These are phyloP conservation scores for Ophiocordyceps australis DNA, from an alignment of 2,329 filamentous ascomycete genomes.

Conservation along the genomic window DNA sequence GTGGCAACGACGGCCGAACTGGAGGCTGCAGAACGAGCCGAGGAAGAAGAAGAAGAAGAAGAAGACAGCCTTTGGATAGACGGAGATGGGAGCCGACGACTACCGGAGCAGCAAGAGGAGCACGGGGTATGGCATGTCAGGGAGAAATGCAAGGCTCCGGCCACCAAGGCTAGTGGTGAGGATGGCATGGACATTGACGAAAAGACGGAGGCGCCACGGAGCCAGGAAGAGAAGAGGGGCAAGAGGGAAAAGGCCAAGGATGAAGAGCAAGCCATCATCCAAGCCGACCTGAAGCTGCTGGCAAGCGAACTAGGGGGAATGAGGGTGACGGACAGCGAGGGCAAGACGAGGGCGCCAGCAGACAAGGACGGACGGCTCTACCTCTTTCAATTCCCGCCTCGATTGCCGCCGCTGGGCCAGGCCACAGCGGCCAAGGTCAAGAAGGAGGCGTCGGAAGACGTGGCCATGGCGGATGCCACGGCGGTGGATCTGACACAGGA, in stretches of 20 bases:
- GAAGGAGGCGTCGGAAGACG: slow-evolving; percentile 20
- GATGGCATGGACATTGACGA: slow-evolving; percentile 21
- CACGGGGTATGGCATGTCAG: slow-evolving; percentile 25
- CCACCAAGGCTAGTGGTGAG: slow-evolving; percentile 28
- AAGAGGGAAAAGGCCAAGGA: slow-evolving; percentile 13
- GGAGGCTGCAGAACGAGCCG: slow-evolving; percentile 30
- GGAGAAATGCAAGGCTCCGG: slow-evolving; percentile 13
- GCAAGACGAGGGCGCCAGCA: slow-evolving; percentile 9
- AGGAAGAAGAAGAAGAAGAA: slow-evolving; percentile 24
- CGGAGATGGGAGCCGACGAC: slow-evolving; percentile 10
- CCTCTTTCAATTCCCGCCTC: slow-evolving; percentile 45
- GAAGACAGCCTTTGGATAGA: slow-evolving; percentile 28
- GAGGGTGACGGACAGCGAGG: slow-evolving; percentile 11
- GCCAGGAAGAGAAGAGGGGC: slow-evolving; percentile 4
- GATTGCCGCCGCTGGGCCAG: slow-evolving; percentile 35
- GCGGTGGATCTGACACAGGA: slow-evolving; percentile 24
- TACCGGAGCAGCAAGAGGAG: slow-evolving; percentile 14
- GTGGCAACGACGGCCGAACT: slow-evolving; percentile 39
- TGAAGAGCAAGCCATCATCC: slow-evolving; percentile 18
- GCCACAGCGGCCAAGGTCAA: slow-evolving; percentile 17
- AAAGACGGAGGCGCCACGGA: slow-evolving; percentile 6
- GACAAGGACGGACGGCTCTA: slow-evolving; percentile 38
- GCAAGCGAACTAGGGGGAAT: slow-evolving; percentile 22
- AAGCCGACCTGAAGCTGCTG: slow-evolving; percentile 21
- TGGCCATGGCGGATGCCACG: slow-evolving; percentile 12